These are phyloP conservation scores for Diaporthe amygdali DNA, from an alignment of 2,329 filamentous ascomycete genomes.

Conservation along the genomic window DNA sequence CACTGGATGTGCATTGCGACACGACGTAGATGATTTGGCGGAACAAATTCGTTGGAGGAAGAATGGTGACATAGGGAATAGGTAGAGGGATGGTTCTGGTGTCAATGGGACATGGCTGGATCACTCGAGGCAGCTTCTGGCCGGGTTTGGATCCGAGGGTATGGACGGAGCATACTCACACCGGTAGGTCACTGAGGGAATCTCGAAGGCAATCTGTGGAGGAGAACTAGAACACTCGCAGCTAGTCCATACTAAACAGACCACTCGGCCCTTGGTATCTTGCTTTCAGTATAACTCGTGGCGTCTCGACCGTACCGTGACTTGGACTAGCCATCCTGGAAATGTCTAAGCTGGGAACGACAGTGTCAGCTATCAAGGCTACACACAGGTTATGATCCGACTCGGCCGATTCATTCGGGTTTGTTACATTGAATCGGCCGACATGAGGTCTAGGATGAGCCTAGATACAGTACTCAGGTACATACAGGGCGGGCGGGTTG, in stretches of 20 bases:
- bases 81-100: not conserved
- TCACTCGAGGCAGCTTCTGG: not conserved
- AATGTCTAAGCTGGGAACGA: too few relatives aligned
- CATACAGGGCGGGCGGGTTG: not conserved
- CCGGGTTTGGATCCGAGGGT: not conserved
- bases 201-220: not conserved
- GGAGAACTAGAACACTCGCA: not conserved
- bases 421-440: not conserved
- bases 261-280: too few relatives aligned
- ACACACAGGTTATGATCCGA: not conserved
- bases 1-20: not conserved
- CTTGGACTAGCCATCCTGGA: not conserved
- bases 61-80: not conserved
- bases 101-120: not conserved
- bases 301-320: too few relatives aligned
- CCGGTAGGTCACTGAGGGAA: not conserved
- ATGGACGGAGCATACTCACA: not conserved
- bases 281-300: not conserved
- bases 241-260: not conserved
- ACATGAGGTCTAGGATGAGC: not conserved
- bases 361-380: not conserved
- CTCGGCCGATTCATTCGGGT: not conserved
- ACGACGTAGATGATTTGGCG: not conserved
- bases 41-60: not conserved
- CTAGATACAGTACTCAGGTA: not conserved